These are phyloP conservation scores for Leishmania tarentolae DNA, from an alignment of 208 protist species.

Conservation along the genomic window DNA sequence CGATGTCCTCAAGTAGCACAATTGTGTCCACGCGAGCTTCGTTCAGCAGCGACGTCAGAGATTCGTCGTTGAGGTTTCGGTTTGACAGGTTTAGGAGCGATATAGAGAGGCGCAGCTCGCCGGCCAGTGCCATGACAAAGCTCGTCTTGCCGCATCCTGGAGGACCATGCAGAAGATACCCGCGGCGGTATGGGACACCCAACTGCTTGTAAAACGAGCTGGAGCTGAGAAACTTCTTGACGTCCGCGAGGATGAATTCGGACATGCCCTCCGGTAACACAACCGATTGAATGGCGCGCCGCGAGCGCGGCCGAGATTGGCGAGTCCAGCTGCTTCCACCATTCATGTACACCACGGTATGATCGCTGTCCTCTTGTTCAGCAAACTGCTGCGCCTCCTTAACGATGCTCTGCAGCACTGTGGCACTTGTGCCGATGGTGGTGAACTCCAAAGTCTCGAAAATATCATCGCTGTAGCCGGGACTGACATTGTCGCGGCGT, in stretches of 20 bases:
- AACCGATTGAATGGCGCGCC: conserved; percentile 89
- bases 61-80: conserved; percentile 86
- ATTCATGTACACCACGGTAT: conserved; percentile 88
- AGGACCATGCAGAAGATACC: conserved; percentile 95
- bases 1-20: conserved; percentile 96
- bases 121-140: conserved; percentile 93
- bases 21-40: conserved; percentile 83
- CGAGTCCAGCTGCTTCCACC: conserved; percentile 74
- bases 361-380: conserved; percentile 66
- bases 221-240: conserved; percentile 81
- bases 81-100: conserved; percentile 93
- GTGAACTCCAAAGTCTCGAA: conserved; percentile 83
- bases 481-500: conserved; percentile 57
- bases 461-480: conserved; percentile 72
- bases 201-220: conserved; percentile 90
- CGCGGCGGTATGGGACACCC: conserved; percentile 95
- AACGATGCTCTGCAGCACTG: conserved; percentile 71
- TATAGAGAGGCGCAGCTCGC: conserved; percentile 91
- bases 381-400: conserved; percentile 68
- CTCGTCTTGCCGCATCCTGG: conserved; percentile 96
- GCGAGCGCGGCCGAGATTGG: conserved; percentile 63
- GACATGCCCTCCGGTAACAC: conserved; percentile 75
- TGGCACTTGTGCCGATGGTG: conserved; percentile 60
- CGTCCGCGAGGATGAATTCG: conserved; percentile 73
- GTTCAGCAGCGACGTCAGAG: conserved; percentile 87